phyloP scores from a whole-genome alignment of 2,329 filamentous ascomycete genomes.

The Bipolaris cookei region DNA sequence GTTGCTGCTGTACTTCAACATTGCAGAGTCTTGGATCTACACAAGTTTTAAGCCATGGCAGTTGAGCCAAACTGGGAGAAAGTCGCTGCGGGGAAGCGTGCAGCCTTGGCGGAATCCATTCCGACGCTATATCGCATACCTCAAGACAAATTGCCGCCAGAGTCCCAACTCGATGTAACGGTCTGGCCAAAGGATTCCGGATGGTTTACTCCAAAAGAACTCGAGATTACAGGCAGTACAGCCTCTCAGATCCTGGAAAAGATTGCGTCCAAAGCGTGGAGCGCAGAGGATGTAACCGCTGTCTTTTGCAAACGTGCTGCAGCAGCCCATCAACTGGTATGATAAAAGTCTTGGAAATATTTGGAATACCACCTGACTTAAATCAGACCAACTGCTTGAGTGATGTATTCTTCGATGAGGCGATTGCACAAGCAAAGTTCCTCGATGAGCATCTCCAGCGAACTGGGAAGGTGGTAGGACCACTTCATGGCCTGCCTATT shows the following conservation, averaged over 20 bases:
- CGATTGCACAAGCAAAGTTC: slow-evolving; percentile 58
- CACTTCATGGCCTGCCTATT: slow-evolving; percentile 70
- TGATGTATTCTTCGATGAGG: slow-evolving; percentile 63
- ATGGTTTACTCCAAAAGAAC: slow-evolving; percentile 63
- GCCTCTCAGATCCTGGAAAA: slow-evolving; percentile 52
- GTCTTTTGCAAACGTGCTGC: slow-evolving; percentile 63
- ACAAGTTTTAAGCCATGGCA: slow-evolving; percentile 5
- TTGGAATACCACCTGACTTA: slow-evolving; percentile 1
- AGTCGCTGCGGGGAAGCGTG: slow-evolving; percentile 53
- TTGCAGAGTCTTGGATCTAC: slow-evolving; percentile 1
- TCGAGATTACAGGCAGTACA: slow-evolving; percentile 57
- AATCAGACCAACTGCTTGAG: slow-evolving; percentile 65
- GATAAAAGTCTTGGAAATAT: neutral
- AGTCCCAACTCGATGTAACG: slow-evolving; percentile 62
- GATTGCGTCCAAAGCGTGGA: slow-evolving; percentile 55
- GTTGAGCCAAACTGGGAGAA: slow-evolving; percentile 51
- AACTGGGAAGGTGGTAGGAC: slow-evolving; percentile 60
- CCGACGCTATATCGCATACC: slow-evolving; percentile 66
- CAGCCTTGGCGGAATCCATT: slow-evolving; percentile 57
- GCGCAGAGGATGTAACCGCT: slow-evolving; percentile 58
- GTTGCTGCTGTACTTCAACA: neutral
- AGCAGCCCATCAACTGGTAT: slow-evolving; percentile 62
- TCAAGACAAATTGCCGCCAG: slow-evolving; percentile 59
- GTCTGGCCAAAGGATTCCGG: slow-evolving; percentile 62
- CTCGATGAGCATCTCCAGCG: slow-evolving; percentile 59